These are phyloP conservation scores for Penstemon barbatus DNA, from an alignment of 257 asterid species.

Conservation along the genomic window DNA sequence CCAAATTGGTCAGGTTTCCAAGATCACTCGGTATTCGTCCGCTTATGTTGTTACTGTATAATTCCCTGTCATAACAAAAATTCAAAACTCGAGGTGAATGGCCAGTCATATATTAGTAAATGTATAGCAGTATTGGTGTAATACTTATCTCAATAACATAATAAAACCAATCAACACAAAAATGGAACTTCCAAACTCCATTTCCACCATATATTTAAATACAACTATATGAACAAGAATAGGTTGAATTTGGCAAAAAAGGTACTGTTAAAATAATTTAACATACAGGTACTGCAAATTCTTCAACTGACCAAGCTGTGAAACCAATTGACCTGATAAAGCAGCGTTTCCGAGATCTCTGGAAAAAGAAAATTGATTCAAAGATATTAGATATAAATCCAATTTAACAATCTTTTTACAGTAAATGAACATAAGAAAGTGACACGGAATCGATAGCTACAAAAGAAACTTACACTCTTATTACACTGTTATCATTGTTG, in stretches of 20 bases:
- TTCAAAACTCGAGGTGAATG: no score
- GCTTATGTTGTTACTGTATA: conserved; percentile 87
- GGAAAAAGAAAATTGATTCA: conserved; percentile 24
- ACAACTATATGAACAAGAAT: neutral
- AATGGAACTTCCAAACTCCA: neutral
- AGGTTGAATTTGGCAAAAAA: neutral
- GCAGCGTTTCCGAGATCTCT: conserved; percentile 99
- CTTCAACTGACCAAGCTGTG: conserved; percentile 92
- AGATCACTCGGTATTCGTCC: conserved; percentile 85
- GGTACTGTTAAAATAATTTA: neutral
- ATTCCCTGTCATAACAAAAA: conserved; percentile 60
- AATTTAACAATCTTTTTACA: conserved; percentile 9
- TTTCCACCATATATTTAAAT: no score
- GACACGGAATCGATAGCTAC: neutral
- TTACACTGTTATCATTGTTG: conserved; percentile 95
- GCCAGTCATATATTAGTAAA: no score
- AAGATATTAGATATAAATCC: conserved; percentile 15
- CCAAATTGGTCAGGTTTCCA: conserved; percentile 95
- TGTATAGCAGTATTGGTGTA: no score
- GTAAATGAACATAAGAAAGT: conserved; percentile 6
- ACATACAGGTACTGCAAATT: conserved; percentile 94
- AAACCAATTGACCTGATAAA: conserved; percentile 86
- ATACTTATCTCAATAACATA: no score
- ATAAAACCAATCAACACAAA: neutral
- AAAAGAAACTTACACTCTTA: conserved; percentile 76